These are phyloP conservation scores for Rhodotorula sp. DNA, from an alignment of 1,284 basidiomycete species.

Conservation along the genomic window DNA sequence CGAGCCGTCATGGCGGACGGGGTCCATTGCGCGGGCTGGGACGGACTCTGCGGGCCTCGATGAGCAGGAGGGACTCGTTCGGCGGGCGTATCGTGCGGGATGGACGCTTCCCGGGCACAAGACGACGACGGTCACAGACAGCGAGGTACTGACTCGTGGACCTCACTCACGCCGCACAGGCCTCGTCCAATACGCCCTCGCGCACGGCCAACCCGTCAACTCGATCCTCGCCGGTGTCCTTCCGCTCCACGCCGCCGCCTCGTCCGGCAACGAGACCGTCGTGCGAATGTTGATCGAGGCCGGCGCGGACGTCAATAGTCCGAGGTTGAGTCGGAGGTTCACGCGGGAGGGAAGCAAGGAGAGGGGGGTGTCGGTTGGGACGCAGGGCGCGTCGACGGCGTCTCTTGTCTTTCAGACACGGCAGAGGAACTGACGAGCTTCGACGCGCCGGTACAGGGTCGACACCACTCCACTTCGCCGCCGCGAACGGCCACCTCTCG, in stretches of 20 bases:
- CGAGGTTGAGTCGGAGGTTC: constrained; percentile 70
- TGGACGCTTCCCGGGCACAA: too few relatives aligned
- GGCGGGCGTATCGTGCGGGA: too few relatives aligned
- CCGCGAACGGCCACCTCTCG: constrained; percentile 78
- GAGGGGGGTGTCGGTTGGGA: constrained; percentile 60
- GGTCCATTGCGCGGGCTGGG: too few relatives aligned
- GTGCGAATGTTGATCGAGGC: constrained; percentile 80
- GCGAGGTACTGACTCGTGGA: too few relatives aligned
- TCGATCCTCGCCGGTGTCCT: constrained; percentile 87
- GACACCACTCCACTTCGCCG: constrained; percentile 90
- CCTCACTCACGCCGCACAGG: constrained; percentile 46
- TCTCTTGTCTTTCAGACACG: background rate
- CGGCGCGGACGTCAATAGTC: constrained; percentile 90
- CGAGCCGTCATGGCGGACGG: too few relatives aligned
- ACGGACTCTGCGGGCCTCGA: too few relatives aligned
- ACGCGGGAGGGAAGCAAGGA: constrained; percentile 59
- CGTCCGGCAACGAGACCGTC: constrained; percentile 78
- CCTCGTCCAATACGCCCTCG: constrained; percentile 79
- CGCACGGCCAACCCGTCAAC: constrained; percentile 90
- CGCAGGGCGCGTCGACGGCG: constrained; percentile 50
- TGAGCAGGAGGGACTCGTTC: too few relatives aligned
- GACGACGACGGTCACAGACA: too few relatives aligned
- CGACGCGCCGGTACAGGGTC: constrained; percentile 60
- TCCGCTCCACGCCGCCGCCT: constrained; percentile 84
- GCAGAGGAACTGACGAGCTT: background rate